These are phyloP conservation scores for Cladophialophora bantiana DNA, from an alignment of 2,329 filamentous ascomycete species.

Conservation along the genomic window DNA sequence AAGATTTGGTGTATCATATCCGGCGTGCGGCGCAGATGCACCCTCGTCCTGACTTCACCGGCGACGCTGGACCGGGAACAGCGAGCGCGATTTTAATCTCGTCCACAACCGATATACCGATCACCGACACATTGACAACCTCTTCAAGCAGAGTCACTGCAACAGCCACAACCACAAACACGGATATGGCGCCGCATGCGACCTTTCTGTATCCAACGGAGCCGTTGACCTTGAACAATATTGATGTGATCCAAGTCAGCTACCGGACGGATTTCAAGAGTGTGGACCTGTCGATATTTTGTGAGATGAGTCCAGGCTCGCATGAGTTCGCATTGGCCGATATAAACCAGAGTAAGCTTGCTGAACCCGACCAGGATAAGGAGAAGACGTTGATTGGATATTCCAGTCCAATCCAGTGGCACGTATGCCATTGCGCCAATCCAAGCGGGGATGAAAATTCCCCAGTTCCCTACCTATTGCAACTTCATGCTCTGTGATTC, in stretches of 20 bases:
- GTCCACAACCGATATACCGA: slow-evolving; percentile 8
- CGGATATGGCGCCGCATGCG: slow-evolving; percentile 20
- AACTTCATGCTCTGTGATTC: slow-evolving; percentile 29
- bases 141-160: neutral
- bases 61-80: slow-evolving; percentile 2
- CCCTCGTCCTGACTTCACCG: slow-evolving; percentile 4
- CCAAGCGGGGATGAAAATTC: slow-evolving; percentile 29
- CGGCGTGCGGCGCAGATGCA: slow-evolving; percentile 21
- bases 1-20: slow-evolving; percentile 22
- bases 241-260: slow-evolving; percentile 30
- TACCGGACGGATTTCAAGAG: slow-evolving; percentile 28
- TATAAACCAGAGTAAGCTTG: slow-evolving; percentile 22
- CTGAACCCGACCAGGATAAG: neutral
- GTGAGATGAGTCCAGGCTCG: slow-evolving; percentile 20
- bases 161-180: slow-evolving; percentile 1
- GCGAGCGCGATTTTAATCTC: neutral
- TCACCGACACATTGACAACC: neutral
- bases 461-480: slow-evolving; percentile 29
- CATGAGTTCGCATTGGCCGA: slow-evolving; percentile 26
- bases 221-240: slow-evolving; percentile 29
- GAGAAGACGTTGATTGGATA: neutral
- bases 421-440: slow-evolving; percentile 29
- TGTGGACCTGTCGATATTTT: slow-evolving; percentile 31
- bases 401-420: slow-evolving; percentile 22
- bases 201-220: slow-evolving; percentile 31